Evolutionary conservation across 2,329 filamentous ascomycete species (phyloP).

Genomic region (Cercospora berteroae): DNA sequence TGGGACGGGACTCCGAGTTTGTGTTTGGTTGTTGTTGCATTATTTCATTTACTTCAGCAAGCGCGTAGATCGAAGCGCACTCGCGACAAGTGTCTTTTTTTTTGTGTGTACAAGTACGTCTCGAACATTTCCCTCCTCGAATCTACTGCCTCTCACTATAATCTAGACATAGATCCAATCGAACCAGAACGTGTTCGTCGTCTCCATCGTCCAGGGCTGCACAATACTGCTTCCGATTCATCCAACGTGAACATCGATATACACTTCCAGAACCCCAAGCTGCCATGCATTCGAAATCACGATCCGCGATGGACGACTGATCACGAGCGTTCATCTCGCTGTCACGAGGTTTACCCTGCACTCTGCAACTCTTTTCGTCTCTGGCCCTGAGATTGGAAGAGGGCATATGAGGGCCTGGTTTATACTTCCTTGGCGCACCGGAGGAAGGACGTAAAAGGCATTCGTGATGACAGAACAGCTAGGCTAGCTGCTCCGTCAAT

Average conservation of each 20-base stretch:
- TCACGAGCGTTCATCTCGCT: neutral
- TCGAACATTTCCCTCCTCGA: neutral
- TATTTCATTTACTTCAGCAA: neutral
- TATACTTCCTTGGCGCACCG: neutral
- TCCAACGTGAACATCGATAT: too few species aligned
- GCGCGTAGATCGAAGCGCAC: neutral
- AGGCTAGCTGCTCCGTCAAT: neutral
- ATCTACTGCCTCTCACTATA: neutral
- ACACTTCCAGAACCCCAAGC: too few species aligned
- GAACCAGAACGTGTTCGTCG: too few species aligned
- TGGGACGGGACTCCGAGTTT: neutral
- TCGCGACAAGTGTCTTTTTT: neutral
- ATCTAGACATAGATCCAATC: neutral
- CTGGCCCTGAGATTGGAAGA: neutral
- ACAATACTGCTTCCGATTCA: too few species aligned
- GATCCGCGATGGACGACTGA: neutral
- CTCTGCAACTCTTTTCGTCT: neutral
- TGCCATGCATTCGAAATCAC: neutral
- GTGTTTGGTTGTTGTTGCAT: neutral
- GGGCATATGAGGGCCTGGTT: neutral
- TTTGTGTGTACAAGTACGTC: neutral
- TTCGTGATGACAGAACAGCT: neutral
- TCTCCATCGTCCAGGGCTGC: too few species aligned
- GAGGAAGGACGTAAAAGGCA: neutral
- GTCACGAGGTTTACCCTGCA: neutral